Percentiles rank a stretch among this genome's conserved stretches.
Conservation (phyloP, 139 green algal genomes). For the Chlamydomonas incerta region DNA sequence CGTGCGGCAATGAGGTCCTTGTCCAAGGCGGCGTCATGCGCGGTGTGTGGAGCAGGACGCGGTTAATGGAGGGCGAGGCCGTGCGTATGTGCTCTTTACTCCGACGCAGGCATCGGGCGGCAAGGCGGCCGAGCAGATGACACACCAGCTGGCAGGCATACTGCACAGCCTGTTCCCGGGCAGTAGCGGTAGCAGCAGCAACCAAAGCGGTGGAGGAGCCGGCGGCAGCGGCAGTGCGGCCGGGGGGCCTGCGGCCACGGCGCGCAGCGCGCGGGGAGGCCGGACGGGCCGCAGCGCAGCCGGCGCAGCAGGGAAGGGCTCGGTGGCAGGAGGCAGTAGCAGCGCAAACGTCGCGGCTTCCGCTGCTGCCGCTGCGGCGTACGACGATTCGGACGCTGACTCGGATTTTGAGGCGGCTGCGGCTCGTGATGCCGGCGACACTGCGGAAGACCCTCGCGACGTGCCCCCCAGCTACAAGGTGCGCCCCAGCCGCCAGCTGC, state of each 20-base stretch:
- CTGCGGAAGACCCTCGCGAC: slow-evolving; percentile 29
- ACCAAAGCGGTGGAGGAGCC: background rate
- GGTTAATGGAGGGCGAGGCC: too few species aligned
- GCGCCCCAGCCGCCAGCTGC: too few species aligned
- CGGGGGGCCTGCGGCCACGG: background rate
- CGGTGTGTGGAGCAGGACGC: too few species aligned
- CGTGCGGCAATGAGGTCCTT: too few species aligned
- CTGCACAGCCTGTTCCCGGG: background rate
- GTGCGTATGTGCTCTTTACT: too few species aligned
- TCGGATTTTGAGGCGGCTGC: slow-evolving; percentile 30
- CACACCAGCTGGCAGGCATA: background rate
- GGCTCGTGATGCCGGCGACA: background rate
- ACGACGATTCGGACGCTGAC: background rate
- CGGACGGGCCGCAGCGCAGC: too few species aligned
- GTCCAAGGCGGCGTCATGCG: too few species aligned
- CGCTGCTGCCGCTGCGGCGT: background rate
- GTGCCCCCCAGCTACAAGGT: slow-evolving; percentile 61
- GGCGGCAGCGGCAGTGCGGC: background rate
- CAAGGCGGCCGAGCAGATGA: slow-evolving; percentile 33
- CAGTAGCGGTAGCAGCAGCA: background rate
- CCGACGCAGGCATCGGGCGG: background rate
- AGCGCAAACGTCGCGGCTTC: background rate
- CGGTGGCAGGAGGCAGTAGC: background rate
- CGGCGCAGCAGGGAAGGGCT: too few species aligned
- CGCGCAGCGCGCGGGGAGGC: background rate